Percentiles rank a stretch among this genome's conserved stretches.
These are phyloP conservation scores for Agrocybe chaxingu DNA, from an alignment of 768 basidiomycete species.

Conservation along the genomic window DNA sequence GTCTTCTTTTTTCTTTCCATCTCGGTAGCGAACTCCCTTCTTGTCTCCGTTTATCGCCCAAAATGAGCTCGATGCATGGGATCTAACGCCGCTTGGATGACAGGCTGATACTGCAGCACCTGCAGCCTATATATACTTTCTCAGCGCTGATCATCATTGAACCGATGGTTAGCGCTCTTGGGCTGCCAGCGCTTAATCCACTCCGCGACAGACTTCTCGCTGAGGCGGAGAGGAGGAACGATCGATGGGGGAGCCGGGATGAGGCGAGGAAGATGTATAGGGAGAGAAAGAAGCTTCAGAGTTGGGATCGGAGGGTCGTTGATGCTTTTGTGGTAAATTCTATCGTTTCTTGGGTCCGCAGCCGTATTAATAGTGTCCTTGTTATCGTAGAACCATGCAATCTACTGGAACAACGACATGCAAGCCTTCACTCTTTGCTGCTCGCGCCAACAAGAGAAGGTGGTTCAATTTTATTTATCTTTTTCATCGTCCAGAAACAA, in stretches of 20 bases:
- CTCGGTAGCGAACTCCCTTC: too few species aligned
- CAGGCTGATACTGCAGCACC: slow-evolving; percentile 52
- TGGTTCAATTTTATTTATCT: slow-evolving; percentile 23
- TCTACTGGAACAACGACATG: slow-evolving; percentile 33
- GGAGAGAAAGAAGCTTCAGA: slow-evolving; percentile 26
- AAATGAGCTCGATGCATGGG: too few species aligned
- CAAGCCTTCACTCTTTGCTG: slow-evolving; percentile 49
- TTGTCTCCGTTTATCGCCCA: too few species aligned
- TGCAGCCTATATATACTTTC: slow-evolving; percentile 45
- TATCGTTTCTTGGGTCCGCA: not conserved
- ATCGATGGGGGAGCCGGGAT: slow-evolving; percentile 48
- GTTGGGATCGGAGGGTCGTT: slow-evolving; percentile 55
- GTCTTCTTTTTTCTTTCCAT: slow-evolving; percentile 20
- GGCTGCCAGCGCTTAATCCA: slow-evolving; percentile 34
- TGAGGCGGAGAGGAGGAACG: slow-evolving; percentile 45
- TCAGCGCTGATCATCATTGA: slow-evolving; percentile 56
- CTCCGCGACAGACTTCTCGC: slow-evolving; percentile 42
- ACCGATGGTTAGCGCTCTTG: slow-evolving; percentile 57
- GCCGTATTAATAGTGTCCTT: not conserved
- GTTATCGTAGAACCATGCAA: slow-evolving; percentile 39
- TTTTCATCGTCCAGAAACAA: not conserved
- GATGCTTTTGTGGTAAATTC: slow-evolving; percentile 49
- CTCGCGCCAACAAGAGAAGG: slow-evolving; percentile 59
- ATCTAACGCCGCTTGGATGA: not conserved
- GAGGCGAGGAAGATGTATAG: slow-evolving; percentile 37